Conservation (phyloP, 1,284 basidiomycete genomes). For the Schizophyllum commune region DNA sequence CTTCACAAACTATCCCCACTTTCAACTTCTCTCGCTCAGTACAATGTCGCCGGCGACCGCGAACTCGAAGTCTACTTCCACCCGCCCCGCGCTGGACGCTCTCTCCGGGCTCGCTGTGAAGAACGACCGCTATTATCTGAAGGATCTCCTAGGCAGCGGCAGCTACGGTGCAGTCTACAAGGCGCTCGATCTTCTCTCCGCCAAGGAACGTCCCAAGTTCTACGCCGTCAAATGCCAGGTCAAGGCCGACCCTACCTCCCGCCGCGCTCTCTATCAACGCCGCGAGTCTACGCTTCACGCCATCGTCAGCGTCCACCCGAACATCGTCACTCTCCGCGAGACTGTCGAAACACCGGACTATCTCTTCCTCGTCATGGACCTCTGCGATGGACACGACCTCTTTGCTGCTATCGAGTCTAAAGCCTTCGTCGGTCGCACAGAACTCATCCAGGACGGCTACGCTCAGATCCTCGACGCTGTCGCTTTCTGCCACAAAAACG, state of each 20-base stretch:
- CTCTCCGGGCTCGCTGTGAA: background rate
- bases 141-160: slow-evolving; percentile 6
- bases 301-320: slow-evolving; percentile 65
- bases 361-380: slow-evolving; percentile 49
- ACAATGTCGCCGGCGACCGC: background rate
- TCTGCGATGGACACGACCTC: slow-evolving; percentile 54
- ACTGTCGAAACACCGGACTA: slow-evolving; percentile 17
- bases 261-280: slow-evolving; percentile 27
- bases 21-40: background rate
- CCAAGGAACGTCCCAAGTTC: slow-evolving; percentile 22
- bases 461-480: slow-evolving; percentile 19
- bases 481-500: slow-evolving; percentile 44
- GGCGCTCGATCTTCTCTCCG: slow-evolving; percentile 10
- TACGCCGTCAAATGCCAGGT: slow-evolving; percentile 66
- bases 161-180: slow-evolving; percentile 10
- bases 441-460: slow-evolving; percentile 1
- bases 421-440: background rate
- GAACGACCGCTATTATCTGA: background rate
- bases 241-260: slow-evolving; percentile 26
- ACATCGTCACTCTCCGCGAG: slow-evolving; percentile 51
- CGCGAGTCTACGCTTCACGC: slow-evolving; percentile 54
- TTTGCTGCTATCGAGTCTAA: slow-evolving; percentile 16
- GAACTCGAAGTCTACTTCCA: background rate
- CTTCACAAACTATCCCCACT: background rate
- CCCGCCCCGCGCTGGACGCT: background rate